Evolutionary conservation across 176 grass and related monocot genomes (phyloP).

Genomic region (Alloteropsis semialata): DNA sequence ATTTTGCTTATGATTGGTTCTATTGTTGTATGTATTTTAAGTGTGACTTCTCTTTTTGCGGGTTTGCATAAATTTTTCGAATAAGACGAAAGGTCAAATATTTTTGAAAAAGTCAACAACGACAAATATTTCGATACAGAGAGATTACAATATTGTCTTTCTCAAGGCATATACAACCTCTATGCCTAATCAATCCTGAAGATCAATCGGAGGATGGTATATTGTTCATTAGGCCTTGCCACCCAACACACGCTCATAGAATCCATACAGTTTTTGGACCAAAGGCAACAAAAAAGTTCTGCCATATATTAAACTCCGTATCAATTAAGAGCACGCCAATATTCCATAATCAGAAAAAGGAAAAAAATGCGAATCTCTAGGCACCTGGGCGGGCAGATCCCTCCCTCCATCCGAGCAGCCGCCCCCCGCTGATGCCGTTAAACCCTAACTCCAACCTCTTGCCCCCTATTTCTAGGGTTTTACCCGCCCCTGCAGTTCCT

Average conservation of each 20-base stretch:
- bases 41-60: too few relatives aligned
- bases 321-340: background rate
- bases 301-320: background rate
- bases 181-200: too few relatives aligned
- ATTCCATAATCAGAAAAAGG: background rate
- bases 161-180: too few relatives aligned
- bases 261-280: background rate
- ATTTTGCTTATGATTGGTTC: too few relatives aligned
- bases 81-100: too few relatives aligned
- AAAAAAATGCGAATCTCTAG: conserved; percentile 34
- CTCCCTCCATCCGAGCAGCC: conserved; percentile 19
- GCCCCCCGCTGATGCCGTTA: conserved; percentile 50
- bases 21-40: too few relatives aligned
- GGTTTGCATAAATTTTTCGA: too few relatives aligned
- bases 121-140: too few relatives aligned
- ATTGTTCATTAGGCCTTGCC: too few relatives aligned
- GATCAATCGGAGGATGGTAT: too few relatives aligned
- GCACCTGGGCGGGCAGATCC: conserved; percentile 13
- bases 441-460: conserved; percentile 31
- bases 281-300: background rate
- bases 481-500: conserved; percentile 35
- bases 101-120: too few relatives aligned
- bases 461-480: conserved; percentile 73
- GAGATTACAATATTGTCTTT: too few relatives aligned
- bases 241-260: background rate